Conservation (phyloP, 164 flowering plant species). For the Magnolia changhungtana region DNA sequence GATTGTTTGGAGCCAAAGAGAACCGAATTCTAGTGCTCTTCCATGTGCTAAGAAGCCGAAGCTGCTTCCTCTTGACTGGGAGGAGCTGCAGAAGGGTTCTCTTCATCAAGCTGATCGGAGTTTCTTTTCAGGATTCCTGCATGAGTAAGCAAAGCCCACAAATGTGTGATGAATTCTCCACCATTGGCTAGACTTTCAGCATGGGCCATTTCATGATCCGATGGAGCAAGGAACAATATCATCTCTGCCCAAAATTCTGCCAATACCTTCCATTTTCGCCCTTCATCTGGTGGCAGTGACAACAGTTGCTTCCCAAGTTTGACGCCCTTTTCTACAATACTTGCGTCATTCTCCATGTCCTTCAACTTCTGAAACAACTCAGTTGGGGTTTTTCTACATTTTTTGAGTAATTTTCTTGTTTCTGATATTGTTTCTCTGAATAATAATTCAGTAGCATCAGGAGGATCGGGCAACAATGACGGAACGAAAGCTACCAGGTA, state of each 20-base stretch:
- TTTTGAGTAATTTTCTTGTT: not conserved
- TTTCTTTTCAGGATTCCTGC: not conserved
- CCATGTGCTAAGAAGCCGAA: no score
- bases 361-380: not conserved
- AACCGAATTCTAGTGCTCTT: no score
- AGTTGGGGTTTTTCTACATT: not conserved
- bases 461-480: not conserved
- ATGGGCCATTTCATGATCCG: no score
- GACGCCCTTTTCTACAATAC: not conserved
- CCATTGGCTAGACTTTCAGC: no score
- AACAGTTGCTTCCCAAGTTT: slow-evolving; percentile 1
- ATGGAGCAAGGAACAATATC: no score
- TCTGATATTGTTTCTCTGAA: not conserved
- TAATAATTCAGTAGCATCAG: not conserved
- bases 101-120: not conserved
- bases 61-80: no score
- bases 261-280: slow-evolving; percentile 9
- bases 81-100: not conserved
- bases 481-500: slow-evolving; percentile 2
- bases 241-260: slow-evolving; percentile 17
- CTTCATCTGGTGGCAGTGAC: not conserved
- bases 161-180: no score
- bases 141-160: slow-evolving; percentile 11
- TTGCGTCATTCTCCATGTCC: not conserved
- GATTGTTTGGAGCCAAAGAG: no score